Percentiles rank a stretch among this genome's conserved stretches.
phyloP scores from a whole-genome alignment of 2,329 filamentous ascomycete species.

The Pseudogymnoascus sp. region DNA sequence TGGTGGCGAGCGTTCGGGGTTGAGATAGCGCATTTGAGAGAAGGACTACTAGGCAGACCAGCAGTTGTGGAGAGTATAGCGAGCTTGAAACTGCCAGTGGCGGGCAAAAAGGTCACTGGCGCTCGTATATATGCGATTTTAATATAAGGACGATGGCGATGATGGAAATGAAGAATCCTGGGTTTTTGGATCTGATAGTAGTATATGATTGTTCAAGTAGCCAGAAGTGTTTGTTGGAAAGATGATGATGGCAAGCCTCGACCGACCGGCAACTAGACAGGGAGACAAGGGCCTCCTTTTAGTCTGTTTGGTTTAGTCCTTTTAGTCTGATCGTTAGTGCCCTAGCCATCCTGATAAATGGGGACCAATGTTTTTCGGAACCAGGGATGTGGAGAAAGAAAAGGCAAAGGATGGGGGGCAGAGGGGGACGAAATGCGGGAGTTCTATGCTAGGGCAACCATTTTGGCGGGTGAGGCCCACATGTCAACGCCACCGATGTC shows the following conservation, averaged over 20 bases:
- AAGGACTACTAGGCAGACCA: background rate
- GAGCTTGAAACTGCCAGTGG: background rate
- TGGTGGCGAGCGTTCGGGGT: background rate
- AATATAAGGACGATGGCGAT: background rate
- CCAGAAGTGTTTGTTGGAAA: background rate
- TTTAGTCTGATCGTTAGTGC: background rate
- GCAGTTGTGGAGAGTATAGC: background rate
- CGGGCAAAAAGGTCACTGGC: background rate
- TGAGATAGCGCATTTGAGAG: background rate
- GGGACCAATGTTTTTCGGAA: background rate
- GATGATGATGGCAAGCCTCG: background rate
- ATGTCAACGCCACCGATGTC: background rate
- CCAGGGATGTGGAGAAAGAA: conserved; percentile 1
- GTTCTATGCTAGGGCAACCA: background rate
- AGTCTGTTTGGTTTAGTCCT: background rate
- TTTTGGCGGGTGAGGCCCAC: background rate
- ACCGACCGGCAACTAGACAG: background rate
- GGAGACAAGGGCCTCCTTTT: background rate
- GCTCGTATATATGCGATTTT: background rate
- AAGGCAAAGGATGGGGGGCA: background rate
- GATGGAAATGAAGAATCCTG: background rate
- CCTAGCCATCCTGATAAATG: background rate
- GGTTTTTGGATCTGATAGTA: background rate
- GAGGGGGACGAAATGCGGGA: background rate
- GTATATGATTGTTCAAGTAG: background rate